Percentiles rank a stretch among this genome's conserved stretches.
Evolutionary conservation across 306 rosid species (phyloP).

Genomic region (Lathyrus tuberosus): DNA sequence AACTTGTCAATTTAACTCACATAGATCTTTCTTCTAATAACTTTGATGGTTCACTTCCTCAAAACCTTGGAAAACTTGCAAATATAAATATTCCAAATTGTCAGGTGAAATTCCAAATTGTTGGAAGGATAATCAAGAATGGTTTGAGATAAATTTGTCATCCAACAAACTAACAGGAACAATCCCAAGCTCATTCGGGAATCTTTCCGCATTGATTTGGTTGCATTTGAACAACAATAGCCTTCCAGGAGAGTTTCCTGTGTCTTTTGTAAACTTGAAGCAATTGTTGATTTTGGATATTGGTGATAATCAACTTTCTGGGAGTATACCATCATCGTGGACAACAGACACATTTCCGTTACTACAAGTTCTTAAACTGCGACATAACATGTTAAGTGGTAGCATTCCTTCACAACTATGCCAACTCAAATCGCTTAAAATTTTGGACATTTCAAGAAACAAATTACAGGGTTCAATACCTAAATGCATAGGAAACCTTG

Average conservation of each 20-base stretch:
- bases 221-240: constrained; percentile 35
- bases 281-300: constrained; percentile 9
- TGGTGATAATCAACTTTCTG: constrained; percentile 36
- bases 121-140: background rate
- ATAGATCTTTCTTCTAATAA: no score
- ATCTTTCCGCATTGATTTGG: background rate
- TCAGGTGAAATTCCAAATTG: no score
- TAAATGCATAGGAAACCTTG: constrained; percentile 18
- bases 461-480: constrained; percentile 37
- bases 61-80: no score
- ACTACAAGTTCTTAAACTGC: constrained; percentile 31
- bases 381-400: constrained; percentile 13
- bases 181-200: constrained; percentile 14
- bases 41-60: no score
- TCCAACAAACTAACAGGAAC: constrained; percentile 17
- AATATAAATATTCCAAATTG: background rate
- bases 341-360: background rate
- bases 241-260: constrained; percentile 2
- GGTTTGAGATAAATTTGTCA: constrained; percentile 23
- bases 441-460: constrained; percentile 32
- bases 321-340: constrained; percentile 35
- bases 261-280: background rate
- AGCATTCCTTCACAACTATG: constrained; percentile 35
- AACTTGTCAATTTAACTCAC: no score
- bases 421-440: constrained; percentile 1